Evolutionary conservation across 2,329 filamentous ascomycete genomes (phyloP).

Genomic region (Didymella pomorum): DNA sequence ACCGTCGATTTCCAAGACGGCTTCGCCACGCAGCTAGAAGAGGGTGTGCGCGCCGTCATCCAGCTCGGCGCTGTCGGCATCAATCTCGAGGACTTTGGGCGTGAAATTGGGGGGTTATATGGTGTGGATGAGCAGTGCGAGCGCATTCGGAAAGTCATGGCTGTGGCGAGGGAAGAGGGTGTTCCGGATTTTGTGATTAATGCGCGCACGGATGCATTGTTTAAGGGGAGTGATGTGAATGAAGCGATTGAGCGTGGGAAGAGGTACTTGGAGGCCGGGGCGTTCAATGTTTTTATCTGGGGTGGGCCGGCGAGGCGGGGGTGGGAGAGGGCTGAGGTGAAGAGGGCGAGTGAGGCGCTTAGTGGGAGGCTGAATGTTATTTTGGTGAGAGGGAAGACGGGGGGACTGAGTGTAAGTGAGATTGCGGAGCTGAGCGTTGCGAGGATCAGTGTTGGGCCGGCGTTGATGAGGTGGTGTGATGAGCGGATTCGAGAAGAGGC

Average conservation of each 20-base stretch:
- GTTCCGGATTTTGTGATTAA: conserved; percentile 57
- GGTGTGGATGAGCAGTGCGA: conserved; percentile 57
- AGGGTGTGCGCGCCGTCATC: conserved; percentile 58
- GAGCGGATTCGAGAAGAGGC: conserved; percentile 32
- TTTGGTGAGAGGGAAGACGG: conserved; percentile 25
- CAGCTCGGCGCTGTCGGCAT: conserved; percentile 63
- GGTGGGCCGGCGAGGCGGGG: conserved; percentile 56
- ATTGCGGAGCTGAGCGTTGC: conserved; percentile 43
- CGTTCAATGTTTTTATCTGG: conserved; percentile 69
- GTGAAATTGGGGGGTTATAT: conserved; percentile 47
- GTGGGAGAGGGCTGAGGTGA: conserved; percentile 35
- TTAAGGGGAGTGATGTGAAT: conserved; percentile 51
- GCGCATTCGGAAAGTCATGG: conserved; percentile 56
- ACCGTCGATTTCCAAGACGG: conserved; percentile 69
- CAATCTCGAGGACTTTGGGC: conserved; percentile 65
- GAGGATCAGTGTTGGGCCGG: conserved; percentile 45
- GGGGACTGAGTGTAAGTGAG: conserved; percentile 34
- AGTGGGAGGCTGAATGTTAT: conserved; percentile 43
- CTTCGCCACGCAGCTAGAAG: conserved; percentile 59
- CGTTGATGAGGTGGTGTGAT: conserved; percentile 31
- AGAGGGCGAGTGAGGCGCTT: conserved; percentile 28
- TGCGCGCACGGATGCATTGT: conserved; percentile 65
- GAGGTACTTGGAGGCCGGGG: conserved; percentile 66
- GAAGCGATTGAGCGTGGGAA: conserved; percentile 64
- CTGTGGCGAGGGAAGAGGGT: conserved; percentile 56